Conservation (phyloP, 768 basidiomycete species). For the Hygrophoropsis aurantiaca region DNA sequence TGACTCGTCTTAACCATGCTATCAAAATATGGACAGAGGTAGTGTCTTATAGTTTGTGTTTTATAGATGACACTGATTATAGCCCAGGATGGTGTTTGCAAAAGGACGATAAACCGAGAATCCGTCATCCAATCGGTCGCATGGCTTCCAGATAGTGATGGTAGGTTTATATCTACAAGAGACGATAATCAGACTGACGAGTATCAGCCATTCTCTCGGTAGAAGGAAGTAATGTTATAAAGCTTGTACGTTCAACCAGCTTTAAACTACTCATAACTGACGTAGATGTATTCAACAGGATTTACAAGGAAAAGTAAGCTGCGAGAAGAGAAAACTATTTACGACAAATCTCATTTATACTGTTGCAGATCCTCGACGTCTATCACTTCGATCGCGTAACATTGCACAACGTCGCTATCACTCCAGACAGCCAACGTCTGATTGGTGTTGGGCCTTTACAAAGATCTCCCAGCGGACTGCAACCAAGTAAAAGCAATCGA, state of each 20-base stretch:
- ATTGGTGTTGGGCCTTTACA: conserved; percentile 51
- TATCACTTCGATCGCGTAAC: conserved; percentile 46
- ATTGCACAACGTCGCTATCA: conserved; percentile 50
- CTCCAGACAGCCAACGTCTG: conserved; percentile 45
- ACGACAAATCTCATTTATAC: background rate
- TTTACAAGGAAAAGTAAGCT: conserved; percentile 41
- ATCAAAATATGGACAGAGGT: conserved; percentile 57
- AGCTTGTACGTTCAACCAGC: conserved; percentile 33
- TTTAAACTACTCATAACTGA: too few species aligned
- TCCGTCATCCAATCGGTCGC: conserved; percentile 48
- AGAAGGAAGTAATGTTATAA: conserved; percentile 46
- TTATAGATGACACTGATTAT: conserved; percentile 6
- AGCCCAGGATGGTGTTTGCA: conserved; percentile 48
- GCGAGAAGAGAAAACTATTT: background rate
- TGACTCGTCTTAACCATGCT: conserved; percentile 48
- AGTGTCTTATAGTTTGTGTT: background rate
- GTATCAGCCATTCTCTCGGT: conserved; percentile 44
- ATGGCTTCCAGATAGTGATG: conserved; percentile 51
- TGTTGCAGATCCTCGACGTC: conserved; percentile 34
- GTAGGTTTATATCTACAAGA: conserved; percentile 22
- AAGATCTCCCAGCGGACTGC: conserved; percentile 38
- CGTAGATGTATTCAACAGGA: conserved; percentile 29
- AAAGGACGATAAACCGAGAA: conserved; percentile 49
- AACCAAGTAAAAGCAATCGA: conserved; percentile 47
- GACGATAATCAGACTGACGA: background rate